These are phyloP conservation scores for Ophiostoma himal-ulmi DNA, from an alignment of 2,329 filamentous ascomycete species.

Conservation along the genomic window DNA sequence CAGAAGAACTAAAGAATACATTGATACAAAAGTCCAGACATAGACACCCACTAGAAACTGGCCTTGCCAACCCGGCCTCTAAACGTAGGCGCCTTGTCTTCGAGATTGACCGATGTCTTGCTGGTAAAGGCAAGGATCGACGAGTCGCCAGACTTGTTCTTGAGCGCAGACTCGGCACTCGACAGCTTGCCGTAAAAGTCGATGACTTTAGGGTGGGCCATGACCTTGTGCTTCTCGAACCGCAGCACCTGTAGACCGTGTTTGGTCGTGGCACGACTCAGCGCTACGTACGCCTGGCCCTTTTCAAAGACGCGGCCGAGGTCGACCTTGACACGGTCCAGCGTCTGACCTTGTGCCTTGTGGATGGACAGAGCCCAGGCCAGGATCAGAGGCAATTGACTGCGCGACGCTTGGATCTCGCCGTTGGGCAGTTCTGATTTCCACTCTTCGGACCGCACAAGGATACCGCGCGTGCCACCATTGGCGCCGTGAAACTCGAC, in stretches of 20 bases:
- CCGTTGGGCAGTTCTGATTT: conserved; percentile 96
- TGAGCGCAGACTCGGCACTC: conserved; percentile 52
- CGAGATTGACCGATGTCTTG: conserved; percentile 34
- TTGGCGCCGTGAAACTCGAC: conserved; percentile 79
- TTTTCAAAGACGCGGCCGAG: conserved; percentile 91
- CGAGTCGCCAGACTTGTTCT: conserved; percentile 30
- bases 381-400: conserved; percentile 79
- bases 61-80: not conserved
- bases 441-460: conserved; percentile 86
- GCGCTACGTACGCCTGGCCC: conserved; percentile 92
- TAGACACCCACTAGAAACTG: not conserved
- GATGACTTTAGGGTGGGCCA: conserved; percentile 84
- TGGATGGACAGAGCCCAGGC: conserved; percentile 97
- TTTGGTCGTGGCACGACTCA: conserved; percentile 86
- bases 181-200: conserved; percentile 80
- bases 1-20: not conserved
- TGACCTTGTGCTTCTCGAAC: conserved; percentile 86
- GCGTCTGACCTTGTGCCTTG: conserved; percentile 92
- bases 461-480: conserved; percentile 66
- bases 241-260: conserved; percentile 78
- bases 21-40: not conserved
- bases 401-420: conserved; percentile 82
- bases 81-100: conserved; percentile 27
- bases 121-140: conserved; percentile 40
- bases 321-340: conserved; percentile 91